Evolutionary conservation across 441 rosid species (phyloP).

Genomic region (Pelargonium hybrid): DNA sequence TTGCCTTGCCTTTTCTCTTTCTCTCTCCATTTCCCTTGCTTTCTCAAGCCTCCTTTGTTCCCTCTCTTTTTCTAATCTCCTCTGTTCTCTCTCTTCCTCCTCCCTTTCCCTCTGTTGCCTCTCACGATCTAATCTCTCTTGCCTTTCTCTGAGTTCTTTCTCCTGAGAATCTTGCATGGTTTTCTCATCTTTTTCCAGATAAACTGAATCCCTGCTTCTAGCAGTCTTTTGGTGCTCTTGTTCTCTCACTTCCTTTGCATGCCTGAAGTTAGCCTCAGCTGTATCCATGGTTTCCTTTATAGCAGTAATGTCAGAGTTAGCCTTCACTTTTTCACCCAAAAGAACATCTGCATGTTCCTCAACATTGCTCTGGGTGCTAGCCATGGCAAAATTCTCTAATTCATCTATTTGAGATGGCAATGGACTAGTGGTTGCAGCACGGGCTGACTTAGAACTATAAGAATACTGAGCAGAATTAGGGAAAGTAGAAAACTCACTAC

Average conservation of each 20-base stretch:
- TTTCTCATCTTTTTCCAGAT: slow-evolving; percentile 38
- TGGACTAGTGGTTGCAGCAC: slow-evolving; percentile 30
- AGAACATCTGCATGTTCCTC: slow-evolving; percentile 36
- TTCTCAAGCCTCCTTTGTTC: slow-evolving; percentile 21
- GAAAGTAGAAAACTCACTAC: slow-evolving; percentile 35
- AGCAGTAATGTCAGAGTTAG: slow-evolving; percentile 53
- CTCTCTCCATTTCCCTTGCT: slow-evolving; percentile 34
- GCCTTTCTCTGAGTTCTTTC: slow-evolving; percentile 53
- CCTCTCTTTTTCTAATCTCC: slow-evolving; percentile 51
- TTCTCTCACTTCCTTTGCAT: slow-evolving; percentile 70
- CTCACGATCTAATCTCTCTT: slow-evolving; percentile 42
- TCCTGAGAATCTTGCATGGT: slow-evolving; percentile 41
- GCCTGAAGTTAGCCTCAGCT: slow-evolving; percentile 87
- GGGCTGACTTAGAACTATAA: slow-evolving; percentile 32
- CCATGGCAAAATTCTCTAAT: slow-evolving; percentile 51
- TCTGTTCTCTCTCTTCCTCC: slow-evolving; percentile 54
- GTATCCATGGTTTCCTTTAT: slow-evolving; percentile 94
- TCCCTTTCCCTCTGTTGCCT: slow-evolving; percentile 45
- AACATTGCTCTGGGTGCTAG: slow-evolving; percentile 30
- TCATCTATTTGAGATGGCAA: slow-evolving; percentile 51
- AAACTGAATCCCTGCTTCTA: slow-evolving; percentile 55
- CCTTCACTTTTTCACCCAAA: slow-evolving; percentile 44
- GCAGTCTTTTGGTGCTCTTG: slow-evolving; percentile 58
- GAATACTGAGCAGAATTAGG: slow-evolving; percentile 38
- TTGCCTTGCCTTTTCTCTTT: slow-evolving; percentile 63